phyloP scores from a whole-genome alignment of 176 grass and related monocot genomes.

The Aegilops bicornis region DNA sequence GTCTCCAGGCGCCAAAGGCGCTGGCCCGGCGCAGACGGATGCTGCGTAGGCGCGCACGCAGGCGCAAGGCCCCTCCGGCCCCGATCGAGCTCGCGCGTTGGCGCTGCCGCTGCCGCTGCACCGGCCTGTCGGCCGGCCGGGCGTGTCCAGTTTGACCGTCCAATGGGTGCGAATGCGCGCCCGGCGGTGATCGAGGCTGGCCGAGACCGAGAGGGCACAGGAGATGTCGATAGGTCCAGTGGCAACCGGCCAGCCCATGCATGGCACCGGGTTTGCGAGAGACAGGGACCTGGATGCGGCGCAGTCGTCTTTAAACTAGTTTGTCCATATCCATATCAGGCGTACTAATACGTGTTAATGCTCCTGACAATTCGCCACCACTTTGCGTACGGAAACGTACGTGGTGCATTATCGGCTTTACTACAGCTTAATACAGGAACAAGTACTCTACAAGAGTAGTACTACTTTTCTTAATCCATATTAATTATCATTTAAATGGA shows the following conservation, averaged over 20 bases:
- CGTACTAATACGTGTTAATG: too few species aligned
- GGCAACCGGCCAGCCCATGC: neutral
- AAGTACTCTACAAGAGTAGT: too few species aligned
- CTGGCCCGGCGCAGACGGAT: neutral
- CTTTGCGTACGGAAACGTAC: too few species aligned
- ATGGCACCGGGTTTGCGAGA: neutral
- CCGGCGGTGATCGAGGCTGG: neutral
- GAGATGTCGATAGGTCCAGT: neutral
- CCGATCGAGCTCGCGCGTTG: neutral
- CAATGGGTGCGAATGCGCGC: neutral
- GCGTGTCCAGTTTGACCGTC: constrained; percentile 38
- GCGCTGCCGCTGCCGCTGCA: constrained; percentile 21
- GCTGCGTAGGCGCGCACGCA: neutral
- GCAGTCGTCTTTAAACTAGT: too few species aligned
- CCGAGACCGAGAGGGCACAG: neutral
- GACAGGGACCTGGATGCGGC: too few species aligned
- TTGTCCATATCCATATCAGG: too few species aligned
- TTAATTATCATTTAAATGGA: too few species aligned
- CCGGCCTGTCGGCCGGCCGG: neutral
- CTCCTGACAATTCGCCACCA: too few species aligned
- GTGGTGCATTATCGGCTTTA: too few species aligned
- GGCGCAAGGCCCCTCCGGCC: neutral
- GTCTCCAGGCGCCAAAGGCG: constrained; percentile 16
- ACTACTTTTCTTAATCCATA: too few species aligned
- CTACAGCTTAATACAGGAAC: too few species aligned